phyloP scores from a whole-genome alignment of 305 asterid species.

The Nicotiana rustica region DNA sequence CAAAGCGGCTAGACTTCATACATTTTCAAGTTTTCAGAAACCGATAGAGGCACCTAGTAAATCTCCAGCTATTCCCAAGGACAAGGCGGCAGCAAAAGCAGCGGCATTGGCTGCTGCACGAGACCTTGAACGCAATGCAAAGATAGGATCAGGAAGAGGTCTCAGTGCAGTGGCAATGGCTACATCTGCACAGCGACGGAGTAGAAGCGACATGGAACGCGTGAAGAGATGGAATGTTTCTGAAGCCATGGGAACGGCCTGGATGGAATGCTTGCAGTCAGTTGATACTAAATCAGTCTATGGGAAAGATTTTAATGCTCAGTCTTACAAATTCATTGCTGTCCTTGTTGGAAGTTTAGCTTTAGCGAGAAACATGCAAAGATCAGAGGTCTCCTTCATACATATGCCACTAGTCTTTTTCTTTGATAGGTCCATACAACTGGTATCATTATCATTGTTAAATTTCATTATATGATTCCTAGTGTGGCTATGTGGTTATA shows the following conservation, averaged over 20 bases:
- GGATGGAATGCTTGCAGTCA: slow-evolving; percentile 96
- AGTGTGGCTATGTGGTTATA: slow-evolving; percentile 46
- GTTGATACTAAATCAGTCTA: slow-evolving; percentile 95
- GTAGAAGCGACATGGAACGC: slow-evolving; percentile 82
- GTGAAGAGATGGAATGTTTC: slow-evolving; percentile 97
- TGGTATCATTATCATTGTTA: slow-evolving; percentile 35
- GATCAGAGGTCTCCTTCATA: slow-evolving; percentile 81
- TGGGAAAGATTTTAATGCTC: slow-evolving; percentile 93
- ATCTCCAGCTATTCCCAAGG: slow-evolving; percentile 81
- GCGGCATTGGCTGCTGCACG: slow-evolving; percentile 99
- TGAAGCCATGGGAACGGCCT: slow-evolving; percentile 99
- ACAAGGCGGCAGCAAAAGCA: slow-evolving; percentile 98
- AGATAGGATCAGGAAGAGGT: slow-evolving; percentile 99
- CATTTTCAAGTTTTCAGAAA: slow-evolving; percentile 96
- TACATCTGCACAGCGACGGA: slow-evolving; percentile 91
- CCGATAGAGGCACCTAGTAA: slow-evolving; percentile 80
- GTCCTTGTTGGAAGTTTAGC: slow-evolving; percentile 99
- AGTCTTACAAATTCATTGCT: slow-evolving; percentile 91
- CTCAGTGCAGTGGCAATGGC: slow-evolving; percentile 99
- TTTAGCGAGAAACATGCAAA: slow-evolving; percentile 97
- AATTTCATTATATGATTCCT: slow-evolving; percentile 31
- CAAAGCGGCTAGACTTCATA: slow-evolving; percentile 77
- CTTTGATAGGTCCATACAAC: slow-evolving; percentile 27
- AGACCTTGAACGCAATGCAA: slow-evolving; percentile 98
- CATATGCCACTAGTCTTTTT: slow-evolving; percentile 30